Percentiles rank a stretch among this genome's conserved stretches.
phyloP scores from a whole-genome alignment of 441 rosid species.

The Biscutella laevigata region DNA sequence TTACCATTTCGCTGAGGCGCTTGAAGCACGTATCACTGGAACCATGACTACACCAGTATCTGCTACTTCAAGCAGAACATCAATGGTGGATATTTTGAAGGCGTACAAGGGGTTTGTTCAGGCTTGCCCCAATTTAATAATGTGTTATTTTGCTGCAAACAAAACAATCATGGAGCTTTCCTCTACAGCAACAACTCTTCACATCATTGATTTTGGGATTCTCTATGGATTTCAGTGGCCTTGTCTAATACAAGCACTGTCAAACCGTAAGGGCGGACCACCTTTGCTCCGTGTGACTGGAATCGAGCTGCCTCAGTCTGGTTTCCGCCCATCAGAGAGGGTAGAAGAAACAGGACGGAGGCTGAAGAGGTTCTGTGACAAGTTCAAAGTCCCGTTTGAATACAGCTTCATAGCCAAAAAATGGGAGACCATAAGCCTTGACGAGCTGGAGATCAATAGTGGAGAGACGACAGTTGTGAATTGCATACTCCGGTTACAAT shows the following conservation, averaged over 20 bases:
- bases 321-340: conserved; percentile 72
- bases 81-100: conserved; percentile 59
- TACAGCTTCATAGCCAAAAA: conserved; percentile 56
- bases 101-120: conserved; percentile 45
- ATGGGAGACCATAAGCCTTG: conserved; percentile 75
- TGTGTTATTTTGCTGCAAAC: conserved; percentile 62
- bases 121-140: conserved; percentile 57
- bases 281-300: conserved; percentile 74
- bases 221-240: conserved; percentile 97
- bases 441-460: conserved; percentile 49
- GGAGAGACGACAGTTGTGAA: conserved; percentile 60
- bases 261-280: conserved; percentile 49
- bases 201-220: conserved; percentile 80
- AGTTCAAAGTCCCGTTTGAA: conserved; percentile 68
- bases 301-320: conserved; percentile 84
- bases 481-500: conserved; percentile 46
- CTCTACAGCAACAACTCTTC: conserved; percentile 47
- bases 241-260: conserved; percentile 65
- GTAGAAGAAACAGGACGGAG: conserved; percentile 74
- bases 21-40: conserved; percentile 71
- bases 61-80: conserved; percentile 22
- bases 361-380: conserved; percentile 52
- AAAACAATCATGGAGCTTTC: conserved; percentile 44
- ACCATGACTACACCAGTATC: conserved; percentile 34
- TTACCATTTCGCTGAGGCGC: conserved; percentile 59